Base-by-base conservation (phyloP, 2,329 filamentous ascomycete genomes). In the Paecilomyces formosus region DNA sequence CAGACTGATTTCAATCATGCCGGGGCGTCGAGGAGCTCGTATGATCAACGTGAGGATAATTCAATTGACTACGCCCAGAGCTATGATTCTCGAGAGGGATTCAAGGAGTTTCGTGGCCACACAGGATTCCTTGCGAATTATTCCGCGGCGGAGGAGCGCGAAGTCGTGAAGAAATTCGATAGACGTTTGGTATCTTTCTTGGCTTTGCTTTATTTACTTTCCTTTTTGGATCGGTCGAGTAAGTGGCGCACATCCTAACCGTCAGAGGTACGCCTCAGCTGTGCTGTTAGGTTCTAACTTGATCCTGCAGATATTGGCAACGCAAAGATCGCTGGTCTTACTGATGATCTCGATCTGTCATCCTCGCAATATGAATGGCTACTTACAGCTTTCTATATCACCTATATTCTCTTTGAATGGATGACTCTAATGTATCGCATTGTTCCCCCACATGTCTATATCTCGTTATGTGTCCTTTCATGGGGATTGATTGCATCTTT, bases 181-280 rank as follows among this genome's bases (percentile, higher is more conserved):
- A 80, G 84, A 58, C 84, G 82, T 63, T 81, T 97, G 56, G 90
- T 96, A 5, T 72, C 89, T 0, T 95, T 96, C 70, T 82, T 96
- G 62, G 88, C 90, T 11, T 71, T 93, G 59, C 80, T 96, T 12
- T 97, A 94, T 70, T 83, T 95, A 79, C 78, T 96, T 61, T 88
- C 87, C 62, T 96, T 96, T 70, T 75, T 96, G 63, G 92, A 96
- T 72, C 82, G 92, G 64, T 92, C 89, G 18, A 96, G 90, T 92
- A 78, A 62, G 81, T 77, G 58, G 24, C 58, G 53, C 13, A 28
- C 53, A 53, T 26, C 21, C 35, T 8, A 53, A 5, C 24, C 26
- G 39, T 22, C 30, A 57, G 45, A 13, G 18, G 26, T 45, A 13
- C 12, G 11, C 5, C 31, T 11, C 15, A 53, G 51, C 57, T 64